Evolutionary conservation across 805 yeast species (phyloP), one percentile per base, ranked within the genome.

Genomic region (Ogataea paraovalis): DNA sequence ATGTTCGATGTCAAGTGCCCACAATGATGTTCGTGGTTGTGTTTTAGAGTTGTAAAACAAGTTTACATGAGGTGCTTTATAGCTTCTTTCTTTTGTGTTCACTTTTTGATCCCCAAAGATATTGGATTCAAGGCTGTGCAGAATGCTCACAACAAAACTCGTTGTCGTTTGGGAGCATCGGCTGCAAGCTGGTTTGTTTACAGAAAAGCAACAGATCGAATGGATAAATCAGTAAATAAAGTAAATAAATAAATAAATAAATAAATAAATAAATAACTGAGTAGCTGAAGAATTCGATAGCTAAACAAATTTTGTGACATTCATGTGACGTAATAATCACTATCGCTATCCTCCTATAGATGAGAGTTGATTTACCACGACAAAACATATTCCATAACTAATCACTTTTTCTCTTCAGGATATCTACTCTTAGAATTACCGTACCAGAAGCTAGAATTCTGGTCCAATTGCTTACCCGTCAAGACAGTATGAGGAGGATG

Each of bases 401-500:
- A 14, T 40, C 42, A 27, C 27, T 28, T 33, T 44, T 43, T 43
- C 21, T 44, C 45, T 27, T 51, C 46, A 22, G 49, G 46, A 23
- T 53, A 57, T 53, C 71, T 61, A 40, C 62, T 64, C 47, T 58
- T 58, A 3, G 71, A 65, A 48, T 64, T 64, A 2, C 61, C 66
- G 34, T 55, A 51, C 56, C 62, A 60, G 16, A 59, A 43, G 19
- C 58, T 51, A 1, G 62, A 54, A 39, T 65, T 57, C 20, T 55
- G 54, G 48, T 68, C 72, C 41, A 68, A 50, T 47, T 67, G 70
- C 43, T 64, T 64, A 43, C 72, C 72, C 30, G 59, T 48, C 10
- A 68, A 45, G 3, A 64, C 65, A 4, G 72, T 66, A 43, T 64
- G 65, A 27, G 72, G 72, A 41, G 72, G 69, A 32, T 60, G 66